Evolutionary conservation across 78 protist genomes (phyloP).

Genomic region (Protostelium mycophagum): DNA sequence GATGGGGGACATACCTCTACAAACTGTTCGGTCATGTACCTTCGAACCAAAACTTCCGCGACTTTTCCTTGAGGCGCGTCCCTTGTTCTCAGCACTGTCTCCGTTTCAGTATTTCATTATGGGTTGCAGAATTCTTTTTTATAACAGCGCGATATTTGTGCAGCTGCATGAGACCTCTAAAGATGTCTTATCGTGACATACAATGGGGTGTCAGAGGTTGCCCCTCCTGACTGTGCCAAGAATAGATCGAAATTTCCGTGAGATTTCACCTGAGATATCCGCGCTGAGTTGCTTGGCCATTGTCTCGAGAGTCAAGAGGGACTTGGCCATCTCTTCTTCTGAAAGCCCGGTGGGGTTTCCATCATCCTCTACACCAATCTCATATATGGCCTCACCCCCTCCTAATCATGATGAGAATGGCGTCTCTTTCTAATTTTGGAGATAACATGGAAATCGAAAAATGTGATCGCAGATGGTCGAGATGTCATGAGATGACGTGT

Average conservation of each 20-base stretch:
- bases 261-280: constrained; percentile 15
- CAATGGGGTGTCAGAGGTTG: too few relatives aligned
- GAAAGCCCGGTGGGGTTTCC: constrained; percentile 64
- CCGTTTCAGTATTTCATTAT: background rate
- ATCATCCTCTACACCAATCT: constrained; percentile 82
- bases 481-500: background rate
- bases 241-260: too few relatives aligned
- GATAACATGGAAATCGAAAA: too few relatives aligned
- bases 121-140: too few relatives aligned
- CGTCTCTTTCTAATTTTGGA: too few relatives aligned
- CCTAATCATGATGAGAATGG: constrained; percentile 26
- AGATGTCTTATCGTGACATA: too few relatives aligned
- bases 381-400: constrained; percentile 83
- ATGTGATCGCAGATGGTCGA: constrained; percentile 28
- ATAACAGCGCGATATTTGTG: too few relatives aligned
- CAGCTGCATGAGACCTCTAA: too few relatives aligned
- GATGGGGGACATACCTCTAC: constrained; percentile 10
- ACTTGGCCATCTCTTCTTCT: constrained; percentile 27
- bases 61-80: constrained; percentile 36
- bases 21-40: constrained; percentile 32
- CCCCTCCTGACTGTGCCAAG: too few relatives aligned
- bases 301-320: constrained; percentile 17
- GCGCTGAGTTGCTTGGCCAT: constrained; percentile 38
- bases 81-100: constrained; percentile 32
- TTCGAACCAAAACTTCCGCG: constrained; percentile 69